Conservation (phyloP, 345 rosid species). For the Odontarrhena argentea region DNA sequence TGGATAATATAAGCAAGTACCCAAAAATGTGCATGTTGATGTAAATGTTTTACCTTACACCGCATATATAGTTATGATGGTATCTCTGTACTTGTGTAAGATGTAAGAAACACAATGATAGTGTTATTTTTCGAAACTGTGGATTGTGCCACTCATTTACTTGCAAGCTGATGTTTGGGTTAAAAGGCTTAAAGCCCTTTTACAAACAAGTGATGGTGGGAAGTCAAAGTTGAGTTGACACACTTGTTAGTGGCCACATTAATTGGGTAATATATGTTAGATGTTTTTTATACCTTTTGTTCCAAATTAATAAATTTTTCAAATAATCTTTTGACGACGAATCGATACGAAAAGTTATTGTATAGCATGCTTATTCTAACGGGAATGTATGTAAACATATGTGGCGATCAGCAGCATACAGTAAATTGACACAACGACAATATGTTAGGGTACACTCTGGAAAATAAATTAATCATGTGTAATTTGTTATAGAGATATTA, state of each 20-base stretch:
- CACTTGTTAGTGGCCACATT: conserved; percentile 37
- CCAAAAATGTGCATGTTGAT: conserved; percentile 9
- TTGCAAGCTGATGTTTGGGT: conserved; percentile 18
- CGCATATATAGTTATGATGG: conserved; percentile 20
- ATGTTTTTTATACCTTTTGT: conserved; percentile 6
- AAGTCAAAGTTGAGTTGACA: conserved; percentile 31
- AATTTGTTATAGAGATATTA: neutral
- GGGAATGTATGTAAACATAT: neutral
- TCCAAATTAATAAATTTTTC: neutral
- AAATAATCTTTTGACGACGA: neutral
- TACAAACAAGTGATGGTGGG: conserved; percentile 24
- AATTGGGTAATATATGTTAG: conserved; percentile 23
- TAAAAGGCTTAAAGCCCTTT: neutral
- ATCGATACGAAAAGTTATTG: neutral
- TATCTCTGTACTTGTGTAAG: conserved; percentile 26
- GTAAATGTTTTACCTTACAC: conserved; percentile 8
- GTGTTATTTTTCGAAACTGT: neutral
- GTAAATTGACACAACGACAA: no score
- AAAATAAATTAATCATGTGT: neutral
- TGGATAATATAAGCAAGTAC: neutral
- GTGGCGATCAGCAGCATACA: neutral
- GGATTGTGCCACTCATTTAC: conserved; percentile 23
- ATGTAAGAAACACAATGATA: conserved; percentile 21
- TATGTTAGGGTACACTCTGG: no score
- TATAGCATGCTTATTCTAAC: neutral